A percentile compares a stretch with the other conserved stretches of the same genome.
Conservation (phyloP, 1,284 basidiomycete genomes). For the Mixia osmundae region DNA sequence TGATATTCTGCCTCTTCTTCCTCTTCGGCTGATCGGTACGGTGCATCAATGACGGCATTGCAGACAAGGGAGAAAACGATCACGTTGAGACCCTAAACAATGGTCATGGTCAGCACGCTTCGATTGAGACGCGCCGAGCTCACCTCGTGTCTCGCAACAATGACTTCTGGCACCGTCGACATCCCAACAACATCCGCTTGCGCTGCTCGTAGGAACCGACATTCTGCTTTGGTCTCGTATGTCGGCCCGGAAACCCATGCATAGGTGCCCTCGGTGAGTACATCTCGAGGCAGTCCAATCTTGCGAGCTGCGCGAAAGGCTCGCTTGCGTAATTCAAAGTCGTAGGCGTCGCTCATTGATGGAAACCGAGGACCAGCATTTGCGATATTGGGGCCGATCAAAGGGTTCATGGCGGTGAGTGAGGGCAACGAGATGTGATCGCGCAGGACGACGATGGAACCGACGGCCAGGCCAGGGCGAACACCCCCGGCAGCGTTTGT, state of each 20-base stretch:
- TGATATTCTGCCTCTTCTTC: conserved; percentile 10
- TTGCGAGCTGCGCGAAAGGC: conserved; percentile 11
- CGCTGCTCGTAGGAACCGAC: conserved; percentile 12
- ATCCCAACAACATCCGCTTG: conserved; percentile 18
- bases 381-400: conserved; percentile 15
- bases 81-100: conserved; percentile 11
- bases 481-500: conserved; percentile 18
- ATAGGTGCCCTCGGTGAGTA: conserved; percentile 14
- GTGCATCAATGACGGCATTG: conserved; percentile 15
- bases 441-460: conserved; percentile 13
- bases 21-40: conserved; percentile 12
- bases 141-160: conserved; percentile 12
- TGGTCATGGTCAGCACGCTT: neutral
- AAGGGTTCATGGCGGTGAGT: conserved; percentile 15
- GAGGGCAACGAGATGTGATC: conserved; percentile 16
- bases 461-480: conserved; percentile 10
- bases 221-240: conserved; percentile 17
- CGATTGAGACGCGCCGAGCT: conserved; percentile 1
- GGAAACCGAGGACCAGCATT: conserved; percentile 16
- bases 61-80: conserved; percentile 17
- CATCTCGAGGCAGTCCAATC: conserved; percentile 7
- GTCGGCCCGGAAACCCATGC: conserved; percentile 17
- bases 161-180: conserved; percentile 17
- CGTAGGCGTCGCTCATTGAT: conserved; percentile 18
- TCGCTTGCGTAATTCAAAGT: conserved; percentile 11